phyloP scores from a whole-genome alignment of 495 filamentous ascomycete genomes.

The Penicillium antarcticum region DNA sequence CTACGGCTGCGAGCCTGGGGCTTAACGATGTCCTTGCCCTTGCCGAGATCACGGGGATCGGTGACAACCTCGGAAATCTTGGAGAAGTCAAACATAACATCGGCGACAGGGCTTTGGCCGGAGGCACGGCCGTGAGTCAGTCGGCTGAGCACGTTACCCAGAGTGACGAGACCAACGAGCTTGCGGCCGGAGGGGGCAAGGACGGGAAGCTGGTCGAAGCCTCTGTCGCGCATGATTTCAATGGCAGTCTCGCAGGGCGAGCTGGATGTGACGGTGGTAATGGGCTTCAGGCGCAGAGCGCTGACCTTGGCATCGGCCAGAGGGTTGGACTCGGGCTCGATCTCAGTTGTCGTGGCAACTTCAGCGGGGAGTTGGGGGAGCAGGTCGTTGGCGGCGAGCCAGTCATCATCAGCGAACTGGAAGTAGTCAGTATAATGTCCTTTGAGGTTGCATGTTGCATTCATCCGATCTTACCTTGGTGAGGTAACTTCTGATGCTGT shows the following conservation, averaged over 20 bases:
- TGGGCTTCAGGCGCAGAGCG: constrained; percentile 82
- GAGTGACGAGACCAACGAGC: constrained; percentile 86
- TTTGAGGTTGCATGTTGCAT: no score
- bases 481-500: constrained; percentile 97
- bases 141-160: constrained; percentile 90
- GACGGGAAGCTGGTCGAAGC: constrained; percentile 94
- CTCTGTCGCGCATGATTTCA: constrained; percentile 94
- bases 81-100: constrained; percentile 96
- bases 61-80: constrained; percentile 85
- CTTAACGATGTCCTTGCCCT: constrained; percentile 11
- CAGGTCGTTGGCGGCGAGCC: constrained; percentile 93
- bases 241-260: constrained; percentile 78
- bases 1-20: constrained; percentile 49
- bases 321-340: constrained; percentile 44
- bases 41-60: constrained; percentile 64
- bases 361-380: constrained; percentile 57
- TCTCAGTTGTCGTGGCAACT: constrained; percentile 44
- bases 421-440: not conserved
- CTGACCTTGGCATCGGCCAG: constrained; percentile 73
- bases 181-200: constrained; percentile 62
- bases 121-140: constrained; percentile 77
- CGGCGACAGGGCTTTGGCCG: constrained; percentile 64
- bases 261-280: constrained; percentile 72
- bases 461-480: constrained; percentile 59
- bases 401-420: constrained; percentile 93